Conservation (phyloP, 1,139 yeast species). For the Yamadazyma mexicana region DNA sequence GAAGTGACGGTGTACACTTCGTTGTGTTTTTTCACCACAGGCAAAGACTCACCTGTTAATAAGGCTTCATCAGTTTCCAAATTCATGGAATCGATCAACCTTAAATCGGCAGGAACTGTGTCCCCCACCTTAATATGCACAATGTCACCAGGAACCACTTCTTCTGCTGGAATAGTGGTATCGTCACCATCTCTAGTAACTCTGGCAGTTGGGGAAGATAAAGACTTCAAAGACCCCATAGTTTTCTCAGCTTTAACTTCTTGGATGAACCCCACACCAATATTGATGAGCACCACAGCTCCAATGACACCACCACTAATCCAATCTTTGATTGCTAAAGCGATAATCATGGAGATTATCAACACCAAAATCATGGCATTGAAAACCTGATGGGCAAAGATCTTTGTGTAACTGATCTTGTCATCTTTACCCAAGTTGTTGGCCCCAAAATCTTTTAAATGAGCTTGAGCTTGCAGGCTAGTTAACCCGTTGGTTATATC, state of each 20-base stretch:
- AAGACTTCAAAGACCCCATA: slow-evolving; percentile 70
- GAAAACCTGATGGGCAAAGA: slow-evolving; percentile 67
- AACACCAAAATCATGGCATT: slow-evolving; percentile 82
- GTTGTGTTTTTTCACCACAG: slow-evolving; percentile 58
- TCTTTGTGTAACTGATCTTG: slow-evolving; percentile 55
- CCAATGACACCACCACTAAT: slow-evolving; percentile 83
- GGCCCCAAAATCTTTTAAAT: slow-evolving; percentile 43
- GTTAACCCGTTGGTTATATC: slow-evolving; percentile 50
- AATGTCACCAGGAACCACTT: slow-evolving; percentile 79
- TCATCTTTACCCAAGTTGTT: slow-evolving; percentile 64
- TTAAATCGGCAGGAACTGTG: slow-evolving; percentile 75
- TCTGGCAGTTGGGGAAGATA: slow-evolving; percentile 73
- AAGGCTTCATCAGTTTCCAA: slow-evolving; percentile 82
- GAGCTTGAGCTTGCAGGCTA: slow-evolving; percentile 29
- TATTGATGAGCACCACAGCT: slow-evolving; percentile 66
- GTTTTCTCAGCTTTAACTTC: slow-evolving; percentile 77
- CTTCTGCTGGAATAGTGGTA: slow-evolving; percentile 58
- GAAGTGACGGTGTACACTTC: slow-evolving; percentile 37
- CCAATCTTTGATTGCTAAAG: slow-evolving; percentile 76
- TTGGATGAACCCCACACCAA: slow-evolving; percentile 69
- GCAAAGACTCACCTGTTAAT: slow-evolving; percentile 80
- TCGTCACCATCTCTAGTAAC: slow-evolving; percentile 67
- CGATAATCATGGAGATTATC: slow-evolving; percentile 71
- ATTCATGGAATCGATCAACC: slow-evolving; percentile 61
- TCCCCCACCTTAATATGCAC: slow-evolving; percentile 71